Evolutionary conservation across 75 land plant species (phyloP).

Genomic region (Pinus taeda): DNA sequence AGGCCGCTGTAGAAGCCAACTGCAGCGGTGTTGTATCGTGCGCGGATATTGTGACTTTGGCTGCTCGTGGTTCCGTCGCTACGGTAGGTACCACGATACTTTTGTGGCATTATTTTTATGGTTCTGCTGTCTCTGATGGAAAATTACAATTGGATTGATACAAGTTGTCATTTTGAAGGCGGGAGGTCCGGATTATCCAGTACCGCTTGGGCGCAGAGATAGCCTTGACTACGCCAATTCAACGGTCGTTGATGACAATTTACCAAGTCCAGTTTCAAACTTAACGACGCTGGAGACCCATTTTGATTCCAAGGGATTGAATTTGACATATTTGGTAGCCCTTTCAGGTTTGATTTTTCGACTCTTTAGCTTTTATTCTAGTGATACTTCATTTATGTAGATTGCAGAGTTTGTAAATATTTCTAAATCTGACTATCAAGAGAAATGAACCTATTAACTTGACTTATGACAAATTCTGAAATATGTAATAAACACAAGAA

Average conservation of each 20-base stretch:
- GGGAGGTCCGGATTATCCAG: constrained; percentile 13
- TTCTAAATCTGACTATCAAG: no score
- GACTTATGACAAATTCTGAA: no score
- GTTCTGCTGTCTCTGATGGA: background rate
- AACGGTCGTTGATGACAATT: background rate
- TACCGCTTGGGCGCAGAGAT: constrained; percentile 10
- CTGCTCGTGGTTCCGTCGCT: background rate
- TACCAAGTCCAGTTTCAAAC: background rate
- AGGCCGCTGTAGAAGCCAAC: constrained; percentile 6
- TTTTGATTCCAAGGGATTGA: no score
- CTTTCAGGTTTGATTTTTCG: no score
- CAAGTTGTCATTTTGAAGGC: background rate
- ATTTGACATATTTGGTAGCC: no score
- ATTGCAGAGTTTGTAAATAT: no score
- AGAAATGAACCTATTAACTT: no score
- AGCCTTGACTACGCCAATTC: background rate
- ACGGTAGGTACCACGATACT: background rate
- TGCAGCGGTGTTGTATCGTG: constrained; percentile 7
- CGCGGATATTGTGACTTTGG: constrained; percentile 1
- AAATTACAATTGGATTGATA: no score
- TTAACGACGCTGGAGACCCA: no score
- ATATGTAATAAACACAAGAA: no score
- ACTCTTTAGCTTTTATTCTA: no score
- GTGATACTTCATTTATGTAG: no score
- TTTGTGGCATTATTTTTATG: background rate